These are phyloP conservation scores for Penicillium sp. DNA, from an alignment of 2,329 filamentous ascomycete genomes.

Conservation along the genomic window DNA sequence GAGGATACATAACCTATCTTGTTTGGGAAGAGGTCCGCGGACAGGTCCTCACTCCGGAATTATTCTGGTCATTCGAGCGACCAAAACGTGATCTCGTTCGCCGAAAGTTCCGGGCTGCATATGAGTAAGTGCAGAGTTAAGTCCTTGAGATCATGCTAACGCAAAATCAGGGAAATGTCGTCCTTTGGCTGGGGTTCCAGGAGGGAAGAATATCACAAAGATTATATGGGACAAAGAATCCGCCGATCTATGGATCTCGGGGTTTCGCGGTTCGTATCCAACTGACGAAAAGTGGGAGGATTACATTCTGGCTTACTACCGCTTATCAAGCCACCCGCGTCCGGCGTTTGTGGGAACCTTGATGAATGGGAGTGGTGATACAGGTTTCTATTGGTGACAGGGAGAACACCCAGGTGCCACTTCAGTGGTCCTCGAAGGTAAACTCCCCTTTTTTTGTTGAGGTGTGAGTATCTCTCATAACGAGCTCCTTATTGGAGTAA, in stretches of 20 bases:
- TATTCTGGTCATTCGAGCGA: slow-evolving; percentile 6
- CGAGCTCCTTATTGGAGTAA: no score
- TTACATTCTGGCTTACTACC: no score
- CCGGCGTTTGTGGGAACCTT: no score
- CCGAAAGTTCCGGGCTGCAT: slow-evolving; percentile 4
- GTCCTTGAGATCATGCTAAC: neutral
- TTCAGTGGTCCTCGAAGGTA: no score
- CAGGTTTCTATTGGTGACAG: no score
- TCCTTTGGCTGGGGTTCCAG: slow-evolving; percentile 6
- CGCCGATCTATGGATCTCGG: neutral
- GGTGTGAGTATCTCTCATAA: no score
- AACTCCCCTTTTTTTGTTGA: no score
- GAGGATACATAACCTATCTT: slow-evolving; percentile 6
- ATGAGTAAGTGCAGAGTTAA: slow-evolving; percentile 1
- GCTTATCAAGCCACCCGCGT: no score
- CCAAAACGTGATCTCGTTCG: slow-evolving; percentile 1
- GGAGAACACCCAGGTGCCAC: no score
- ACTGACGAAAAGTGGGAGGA: no score
- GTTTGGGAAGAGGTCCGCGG: slow-evolving; percentile 5
- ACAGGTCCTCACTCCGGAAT: neutral
- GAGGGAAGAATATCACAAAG: neutral
- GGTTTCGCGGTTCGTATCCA: no score
- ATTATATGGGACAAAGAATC: slow-evolving; percentile 4
- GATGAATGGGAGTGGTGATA: no score
- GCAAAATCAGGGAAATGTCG: slow-evolving; percentile 1